Base-by-base conservation (phyloP, 2,329 filamentous ascomycete species). In the Fusarium pininemorale region DNA sequence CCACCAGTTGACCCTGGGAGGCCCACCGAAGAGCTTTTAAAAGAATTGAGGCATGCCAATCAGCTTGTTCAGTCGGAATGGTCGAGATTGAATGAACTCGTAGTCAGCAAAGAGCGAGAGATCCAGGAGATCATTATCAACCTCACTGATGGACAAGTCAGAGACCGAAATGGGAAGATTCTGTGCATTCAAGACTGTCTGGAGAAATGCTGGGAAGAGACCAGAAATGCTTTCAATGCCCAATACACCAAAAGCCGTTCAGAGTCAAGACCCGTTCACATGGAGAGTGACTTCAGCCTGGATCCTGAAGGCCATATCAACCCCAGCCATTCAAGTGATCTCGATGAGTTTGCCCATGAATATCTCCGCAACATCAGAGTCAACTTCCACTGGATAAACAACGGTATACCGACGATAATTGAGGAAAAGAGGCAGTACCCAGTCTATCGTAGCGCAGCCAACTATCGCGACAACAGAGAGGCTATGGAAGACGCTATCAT, bases 391-490 rank as follows among this genome's bases (percentile, higher is more conserved):
- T 26, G 28, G 18, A 16, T 7, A n/a, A 6, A 24, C 7, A 55
- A 55, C 11, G 24, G 24, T 30, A 3, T 12, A 18, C 30, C 38
- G 35, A 59, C 5, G 13, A 16, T 6, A 13, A 9, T 30, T 10
- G 18, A 26, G n/a, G 16, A 24, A 14, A 28, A 41, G 28, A 41
- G 35, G 20, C n/a, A 65, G 45, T 44, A 47, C 11, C 72, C 72
- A 18, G n/a, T 77, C 18, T 77, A 75, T 28, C 66, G 75, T 37
- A 62, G 75, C 32, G 72, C 65, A 15, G 75, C 65, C n/a, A 77
- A 76, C 58, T 77, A 71, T 42, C 38, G 30, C 16, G 63, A 70
- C 26, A 16, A 39, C 6, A 39, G 48, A 35, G 3, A 42, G 8
- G 28, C 48, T 14, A 32, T 48, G 18, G 20, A 28, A 13, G 32